These are phyloP conservation scores for Holtermanniella nyarrowii DNA, from an alignment of 768 basidiomycete species.

Conservation along the genomic window DNA sequence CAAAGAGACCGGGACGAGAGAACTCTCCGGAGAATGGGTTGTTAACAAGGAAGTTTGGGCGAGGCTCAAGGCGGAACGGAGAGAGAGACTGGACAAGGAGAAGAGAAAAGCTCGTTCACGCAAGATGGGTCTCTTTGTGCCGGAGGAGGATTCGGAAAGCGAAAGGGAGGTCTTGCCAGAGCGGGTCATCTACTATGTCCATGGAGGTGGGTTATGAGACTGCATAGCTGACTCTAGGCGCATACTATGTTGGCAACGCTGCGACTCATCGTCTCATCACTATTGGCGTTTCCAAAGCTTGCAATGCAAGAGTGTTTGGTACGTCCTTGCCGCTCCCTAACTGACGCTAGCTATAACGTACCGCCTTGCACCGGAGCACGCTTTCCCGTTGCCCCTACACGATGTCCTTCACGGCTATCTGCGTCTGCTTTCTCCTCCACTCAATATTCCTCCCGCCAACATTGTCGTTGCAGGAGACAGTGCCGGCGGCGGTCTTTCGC, in stretches of 20 bases:
- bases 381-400: conserved; percentile 78
- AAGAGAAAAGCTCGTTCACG: conserved; percentile 6
- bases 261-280: conserved; percentile 83
- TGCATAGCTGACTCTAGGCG: conserved; percentile 48
- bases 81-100: conserved; percentile 12
- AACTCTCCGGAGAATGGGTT: conserved; percentile 91
- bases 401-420: conserved; percentile 83
- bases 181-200: conserved; percentile 80
- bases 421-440: conserved; percentile 64
- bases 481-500: conserved; percentile 77
- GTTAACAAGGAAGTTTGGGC: conserved; percentile 89
- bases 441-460: conserved; percentile 83
- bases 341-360: conserved; percentile 69
- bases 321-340: conserved; percentile 22
- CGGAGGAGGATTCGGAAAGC: conserved; percentile 4
- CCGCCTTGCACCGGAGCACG: conserved; percentile 87
- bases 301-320: conserved; percentile 82
- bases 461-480: conserved; percentile 70
- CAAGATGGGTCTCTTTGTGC: neutral
- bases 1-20: conserved; percentile 62
- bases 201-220: conserved; percentile 59
- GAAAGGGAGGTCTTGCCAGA: conserved; percentile 42
- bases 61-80: conserved; percentile 71
- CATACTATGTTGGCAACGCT: conserved; percentile 85
- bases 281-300: conserved; percentile 77